Percentiles rank a stretch among this genome's conserved stretches.
phyloP scores from a whole-genome alignment of 495 filamentous ascomycete genomes.

The Hyaloscypha bicolor region DNA sequence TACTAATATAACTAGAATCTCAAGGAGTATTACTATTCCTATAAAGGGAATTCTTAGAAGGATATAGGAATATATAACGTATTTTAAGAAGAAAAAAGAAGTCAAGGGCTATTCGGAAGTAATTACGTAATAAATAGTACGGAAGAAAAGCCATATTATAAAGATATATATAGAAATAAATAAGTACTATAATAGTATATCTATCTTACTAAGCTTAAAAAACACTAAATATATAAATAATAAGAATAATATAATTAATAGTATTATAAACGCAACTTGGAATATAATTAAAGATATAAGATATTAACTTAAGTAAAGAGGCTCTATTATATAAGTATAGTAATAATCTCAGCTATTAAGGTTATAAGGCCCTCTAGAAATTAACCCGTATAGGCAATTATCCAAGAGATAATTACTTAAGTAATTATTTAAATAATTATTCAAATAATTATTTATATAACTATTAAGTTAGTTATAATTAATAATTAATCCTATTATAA shows the following conservation, averaged over 20 bases:
- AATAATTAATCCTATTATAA: no score
- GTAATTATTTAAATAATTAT: not conserved
- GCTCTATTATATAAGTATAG: not conserved
- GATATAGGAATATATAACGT: conserved; percentile 26
- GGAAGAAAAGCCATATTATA: conserved; percentile 18
- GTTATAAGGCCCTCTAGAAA: not conserved
- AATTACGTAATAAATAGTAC: conserved; percentile 13
- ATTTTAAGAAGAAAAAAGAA: conserved; percentile 9
- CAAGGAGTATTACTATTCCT: conserved; percentile 23
- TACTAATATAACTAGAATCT: conserved; percentile 20
- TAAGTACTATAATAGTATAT: conserved; percentile 16
- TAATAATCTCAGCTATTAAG: not conserved
- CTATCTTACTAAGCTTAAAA: conserved; percentile 10
- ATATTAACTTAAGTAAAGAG: not conserved
- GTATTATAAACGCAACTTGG: not conserved
- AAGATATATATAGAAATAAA: conserved; percentile 22
- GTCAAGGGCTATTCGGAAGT: conserved; percentile 12
- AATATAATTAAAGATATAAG: not conserved
- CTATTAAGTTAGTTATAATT: not conserved
- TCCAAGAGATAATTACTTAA: not conserved
- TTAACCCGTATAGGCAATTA: not conserved
- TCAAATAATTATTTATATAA: no score
- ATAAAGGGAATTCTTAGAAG: conserved; percentile 21
- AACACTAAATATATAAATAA: conserved; percentile 5
- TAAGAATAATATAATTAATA: conserved; percentile 17